Base-by-base conservation (phyloP, 352 stramenopile genomes). In the Elongisporangium anandrum region DNA sequence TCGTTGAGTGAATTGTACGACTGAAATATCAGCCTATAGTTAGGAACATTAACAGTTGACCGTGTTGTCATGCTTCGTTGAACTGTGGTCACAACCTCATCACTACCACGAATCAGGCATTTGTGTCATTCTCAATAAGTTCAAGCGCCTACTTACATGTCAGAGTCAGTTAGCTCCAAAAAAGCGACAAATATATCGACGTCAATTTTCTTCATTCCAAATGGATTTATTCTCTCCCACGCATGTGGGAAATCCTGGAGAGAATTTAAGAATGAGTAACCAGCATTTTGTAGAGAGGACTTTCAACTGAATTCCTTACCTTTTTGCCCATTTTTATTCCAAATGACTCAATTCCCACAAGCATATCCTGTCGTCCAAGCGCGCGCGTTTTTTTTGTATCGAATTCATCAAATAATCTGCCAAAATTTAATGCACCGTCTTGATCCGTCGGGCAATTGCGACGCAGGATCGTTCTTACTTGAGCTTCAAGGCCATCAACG, bases 21-120 rank as follows among this genome's bases (percentile, higher is more conserved):
- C 59, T 92, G 81, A 60, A 94, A 94, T 38, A 92, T 85, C 9
- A 85, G 47, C 7, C 81, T 66, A 57, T 94, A 94, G 49, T 90
- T 92, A 2, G 81, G 81, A 22, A 77, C 71, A 4, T 79, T 72
- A 57, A 86, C 75, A 7, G 77, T 77, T 2, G 81, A 82, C 6
- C 76, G 74, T 4, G 71, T 82, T 24, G 81, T 92, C 77, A 92
- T 87, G 4, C 68, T 81, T 22, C 84, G 68, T 41, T 92, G 84
- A 6, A 94, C 56, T 4, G 63, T 72, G 34, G 73, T 84, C 0
- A 90, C 72, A 22, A 89, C 71, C 2, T 86, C 78, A 59, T 94
- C 81, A 48, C 84, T 94, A 52, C 6, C 45, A 34, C 2, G 24
- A 20, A 23, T 66, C 13, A 62, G 23, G 21, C 21, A 54, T 34